A percentile compares a stretch with the other conserved stretches of the same genome.
phyloP scores from a whole-genome alignment of 148 eudicot species.

The Pouteria glomerata region DNA sequence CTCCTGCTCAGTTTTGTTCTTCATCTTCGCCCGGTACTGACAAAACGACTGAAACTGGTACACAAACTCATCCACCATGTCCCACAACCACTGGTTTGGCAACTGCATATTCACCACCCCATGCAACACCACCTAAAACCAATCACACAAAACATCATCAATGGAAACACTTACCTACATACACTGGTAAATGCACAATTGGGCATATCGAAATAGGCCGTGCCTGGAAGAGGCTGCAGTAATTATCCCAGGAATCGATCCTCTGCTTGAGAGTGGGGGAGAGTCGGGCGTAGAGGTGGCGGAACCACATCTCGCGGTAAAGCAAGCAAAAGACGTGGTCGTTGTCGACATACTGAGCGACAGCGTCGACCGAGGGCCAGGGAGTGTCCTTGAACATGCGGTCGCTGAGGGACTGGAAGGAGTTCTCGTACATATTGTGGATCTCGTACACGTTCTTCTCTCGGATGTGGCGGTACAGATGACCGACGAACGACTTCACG shows the following conservation, averaged over 20 bases:
- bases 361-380: slow-evolving; percentile 89
- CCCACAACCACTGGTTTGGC: slow-evolving; percentile 99
- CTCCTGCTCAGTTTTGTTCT: slow-evolving; percentile 82
- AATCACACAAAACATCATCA: neutral
- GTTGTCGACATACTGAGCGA: slow-evolving; percentile 75
- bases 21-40: slow-evolving; percentile 94
- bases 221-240: slow-evolving; percentile 64
- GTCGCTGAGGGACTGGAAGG: slow-evolving; percentile 73
- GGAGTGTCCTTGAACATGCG: slow-evolving; percentile 84
- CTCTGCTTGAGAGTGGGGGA: slow-evolving; percentile 65
- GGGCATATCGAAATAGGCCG: neutral
- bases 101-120: slow-evolving; percentile 93
- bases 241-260: slow-evolving; percentile 90
- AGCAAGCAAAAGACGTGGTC: slow-evolving; percentile 91
- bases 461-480: slow-evolving; percentile 84
- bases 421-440: slow-evolving; percentile 96
- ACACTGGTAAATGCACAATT: neutral
- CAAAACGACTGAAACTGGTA: slow-evolving; percentile 96
- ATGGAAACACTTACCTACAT: neutral
- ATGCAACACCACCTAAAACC: slow-evolving; percentile 68
- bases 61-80: slow-evolving; percentile 99
- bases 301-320: slow-evolving; percentile 94
- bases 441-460: slow-evolving; percentile 97
- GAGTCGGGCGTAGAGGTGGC: slow-evolving; percentile 73
- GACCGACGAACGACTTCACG: slow-evolving; percentile 85